phyloP scores from a whole-genome alignment of 1,139 yeast species.

The Hansenula sp. region DNA sequence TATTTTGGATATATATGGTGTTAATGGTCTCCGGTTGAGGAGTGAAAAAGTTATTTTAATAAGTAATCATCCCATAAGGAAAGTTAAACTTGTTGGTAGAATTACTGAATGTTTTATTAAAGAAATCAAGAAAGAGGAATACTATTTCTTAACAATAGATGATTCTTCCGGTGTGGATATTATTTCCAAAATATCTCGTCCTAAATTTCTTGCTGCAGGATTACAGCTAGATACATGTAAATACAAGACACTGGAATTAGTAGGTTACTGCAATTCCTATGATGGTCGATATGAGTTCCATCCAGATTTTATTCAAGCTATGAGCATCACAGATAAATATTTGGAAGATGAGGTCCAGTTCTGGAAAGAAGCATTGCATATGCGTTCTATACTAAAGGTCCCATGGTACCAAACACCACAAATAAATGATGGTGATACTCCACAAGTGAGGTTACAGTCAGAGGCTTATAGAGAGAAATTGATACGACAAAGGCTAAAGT shows the following conservation, averaged over 20 bases:
- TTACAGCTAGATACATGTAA: conserved; percentile 4
- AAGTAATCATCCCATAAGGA: conserved; percentile 34
- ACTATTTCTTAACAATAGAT: conserved; percentile 23
- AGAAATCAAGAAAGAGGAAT: conserved; percentile 8
- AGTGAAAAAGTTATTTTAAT: conserved; percentile 22
- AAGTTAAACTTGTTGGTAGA: conserved; percentile 28
- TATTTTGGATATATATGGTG: conserved; percentile 25
- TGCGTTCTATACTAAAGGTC: conserved; percentile 20
- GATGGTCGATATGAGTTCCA: conserved; percentile 22
- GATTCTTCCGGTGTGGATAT: conserved; percentile 27
- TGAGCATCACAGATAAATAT: conserved; percentile 13
- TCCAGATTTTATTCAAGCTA: conserved; percentile 23
- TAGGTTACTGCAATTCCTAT: conserved; percentile 12
- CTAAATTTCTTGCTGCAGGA: conserved; percentile 12
- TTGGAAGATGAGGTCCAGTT: conserved; percentile 19
- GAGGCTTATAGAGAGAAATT: conserved; percentile 4
- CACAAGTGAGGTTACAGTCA: conserved; percentile 2
- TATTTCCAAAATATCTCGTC: conserved; percentile 10
- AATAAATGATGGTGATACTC: conserved; percentile 4
- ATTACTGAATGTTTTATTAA: conserved; percentile 22
- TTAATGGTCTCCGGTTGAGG: conserved; percentile 14
- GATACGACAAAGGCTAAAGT: conserved; percentile 6
- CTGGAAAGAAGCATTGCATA: conserved; percentile 33
- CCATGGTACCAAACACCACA: conserved; percentile 26
- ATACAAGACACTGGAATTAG: conserved; percentile 10